A percentile compares a stretch with the other conserved stretches of the same genome.
Conservation (phyloP, 1,139 yeast genomes). For the Suhomyces ambrosiae region DNA sequence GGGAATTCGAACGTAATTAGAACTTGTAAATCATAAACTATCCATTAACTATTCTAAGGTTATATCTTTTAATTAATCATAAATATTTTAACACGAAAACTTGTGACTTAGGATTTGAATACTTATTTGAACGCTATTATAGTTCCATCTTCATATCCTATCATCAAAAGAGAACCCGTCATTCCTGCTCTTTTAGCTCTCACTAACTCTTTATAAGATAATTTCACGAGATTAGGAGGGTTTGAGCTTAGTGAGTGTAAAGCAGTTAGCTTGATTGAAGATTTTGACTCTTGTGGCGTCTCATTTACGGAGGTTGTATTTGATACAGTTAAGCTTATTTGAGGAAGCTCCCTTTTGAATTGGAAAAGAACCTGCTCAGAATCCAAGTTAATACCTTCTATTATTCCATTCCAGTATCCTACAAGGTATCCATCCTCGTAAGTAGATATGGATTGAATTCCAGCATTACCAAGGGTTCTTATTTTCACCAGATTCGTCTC, state of each 20-base stretch:
- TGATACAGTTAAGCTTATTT: constrained; percentile 10
- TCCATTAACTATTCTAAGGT: no score
- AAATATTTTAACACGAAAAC: no score
- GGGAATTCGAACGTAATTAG: no score
- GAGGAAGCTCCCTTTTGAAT: constrained; percentile 15
- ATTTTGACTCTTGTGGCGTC: constrained; percentile 4
- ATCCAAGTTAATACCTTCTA: constrained; percentile 23
- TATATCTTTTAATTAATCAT: no score
- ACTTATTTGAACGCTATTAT: constrained; percentile 14
- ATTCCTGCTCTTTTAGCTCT: constrained; percentile 10
- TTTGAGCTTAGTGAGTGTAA: constrained; percentile 8
- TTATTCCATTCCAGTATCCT: constrained; percentile 47
- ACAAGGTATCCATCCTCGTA: constrained; percentile 19
- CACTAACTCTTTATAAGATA: constrained; percentile 21
- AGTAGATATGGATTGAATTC: constrained; percentile 18
- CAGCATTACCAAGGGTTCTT: constrained; percentile 6
- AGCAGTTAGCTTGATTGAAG: constrained; percentile 16
- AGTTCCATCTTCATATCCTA: constrained; percentile 45
- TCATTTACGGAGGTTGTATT: constrained; percentile 12
- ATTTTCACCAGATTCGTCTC: constrained; percentile 10
- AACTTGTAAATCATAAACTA: no score
- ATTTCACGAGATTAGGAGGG: background rate
- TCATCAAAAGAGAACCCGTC: constrained; percentile 21
- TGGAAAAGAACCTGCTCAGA: constrained; percentile 4
- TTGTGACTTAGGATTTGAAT: no score